Evolutionary conservation across 768 basidiomycete species (phyloP), one percentile per base, ranked within the genome.

Genomic region (Agaricus subrufescens): DNA sequence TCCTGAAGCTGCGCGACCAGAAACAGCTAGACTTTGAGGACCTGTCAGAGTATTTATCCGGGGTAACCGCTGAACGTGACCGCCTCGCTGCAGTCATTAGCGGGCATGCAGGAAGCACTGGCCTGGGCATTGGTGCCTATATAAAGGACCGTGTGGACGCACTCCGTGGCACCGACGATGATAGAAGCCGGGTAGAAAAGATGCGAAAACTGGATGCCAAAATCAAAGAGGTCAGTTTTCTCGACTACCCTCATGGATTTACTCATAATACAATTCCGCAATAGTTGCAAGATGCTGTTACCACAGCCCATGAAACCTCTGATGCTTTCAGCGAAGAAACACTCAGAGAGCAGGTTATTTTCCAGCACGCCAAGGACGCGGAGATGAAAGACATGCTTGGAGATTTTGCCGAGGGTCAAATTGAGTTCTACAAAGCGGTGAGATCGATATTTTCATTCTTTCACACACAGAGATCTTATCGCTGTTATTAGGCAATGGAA

Each of bases 21-120:
- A 99, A 98, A 70, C 97, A 99, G 69, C 83, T 98, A 54, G 97
- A 99, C 67, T 96, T 98, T 60, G 97, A 99, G 71, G 96, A 98
- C 68, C 81, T 98, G 8, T 93, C 94, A 2, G 91, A 94, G 51
- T 98, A 98, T 70, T 79, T 99, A 11, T 90, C 91, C 5, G 90
- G 89, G n/a, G 86, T 98, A 45, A 94, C 92, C 0, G 77, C 86
- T 10, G 97, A 99, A 71, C 86, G 97, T 23, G 97, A 99, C 66
- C 78, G 97, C 45, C 76, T 99, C 9, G 86, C 94, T 19, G 93
- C 93, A 1, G 79, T 98, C 44, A 91, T 92, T 65, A 86, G 81
- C 56, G 94, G 91, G n/a, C 92, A 89, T 67, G 90, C 87, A 54
- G 91, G 86, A 55, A 86, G 90, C 71, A 85, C 82, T 25, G 90